Evolutionary conservation across 495 filamentous ascomycete species (phyloP), one percentile per base, ranked within the genome.

Genomic region (Penicillium lividum): DNA sequence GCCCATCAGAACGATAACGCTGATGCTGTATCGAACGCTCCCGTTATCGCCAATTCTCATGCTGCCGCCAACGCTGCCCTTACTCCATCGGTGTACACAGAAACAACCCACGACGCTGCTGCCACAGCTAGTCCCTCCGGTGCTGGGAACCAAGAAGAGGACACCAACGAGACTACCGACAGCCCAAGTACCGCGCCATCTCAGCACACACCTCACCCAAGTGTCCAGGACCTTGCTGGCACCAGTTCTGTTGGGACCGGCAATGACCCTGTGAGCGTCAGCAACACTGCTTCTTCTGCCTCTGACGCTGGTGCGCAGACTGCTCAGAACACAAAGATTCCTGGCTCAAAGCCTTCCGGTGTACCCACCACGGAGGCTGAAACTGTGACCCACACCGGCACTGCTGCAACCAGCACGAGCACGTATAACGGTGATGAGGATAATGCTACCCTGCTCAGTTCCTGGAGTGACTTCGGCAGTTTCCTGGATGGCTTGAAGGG

Each of bases 401-500:
- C 31, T 40, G 50, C 31, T 57, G 55, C 47, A 9, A 38, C 28
- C n/a, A 57, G 46, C n/a, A 47, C 11, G 15, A 40, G 47, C 15
- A 50, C 55, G 11, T 34, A 51, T 51, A 38, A 46, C 29, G 46
- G 47, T 9, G 48, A 45, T 34, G 47, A 55, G 27, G 53, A 49
- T 8, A 47, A 57, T 50, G 58, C 31, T 27, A 68, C 66, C 33
- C 49, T 62, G 9, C 33, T 68, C 18, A 51, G 53, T 22, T 58
- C 55, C 18, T 58, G 67, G 52, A 57, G 71, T 27, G 79, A 81
- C 60, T 49, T 81, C 13, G 70, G 73, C 28, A 70, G 72, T 57
- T 66, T 74, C 40, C 56, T 83, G 8, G 59, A 61, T 38, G 74
- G 79, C 7, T 42, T 79, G 16, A 59, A 68, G 3, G 76, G 76